These are phyloP conservation scores for Pinus tabuliformis DNA, from an alignment of 75 land plant genomes.

Conservation along the genomic window DNA sequence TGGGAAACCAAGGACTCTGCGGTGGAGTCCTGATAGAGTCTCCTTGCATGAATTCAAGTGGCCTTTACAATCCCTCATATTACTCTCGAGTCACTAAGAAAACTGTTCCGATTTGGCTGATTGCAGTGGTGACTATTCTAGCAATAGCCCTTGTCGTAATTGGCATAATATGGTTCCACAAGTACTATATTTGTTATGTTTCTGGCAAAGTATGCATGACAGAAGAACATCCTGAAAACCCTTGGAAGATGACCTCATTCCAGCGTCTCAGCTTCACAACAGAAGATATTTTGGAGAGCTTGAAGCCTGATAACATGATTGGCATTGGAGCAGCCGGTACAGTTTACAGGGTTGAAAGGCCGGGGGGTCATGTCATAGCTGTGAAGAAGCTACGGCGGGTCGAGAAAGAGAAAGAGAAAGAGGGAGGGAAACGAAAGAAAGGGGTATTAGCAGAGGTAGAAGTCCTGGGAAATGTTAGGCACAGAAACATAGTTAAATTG, in stretches of 20 bases:
- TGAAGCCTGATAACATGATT: slow-evolving; percentile 33
- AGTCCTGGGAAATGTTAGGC: slow-evolving; percentile 55
- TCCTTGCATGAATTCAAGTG: slow-evolving; percentile 9
- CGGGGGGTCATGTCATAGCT: slow-evolving; percentile 30
- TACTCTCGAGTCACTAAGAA: neutral
- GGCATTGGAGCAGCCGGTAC: slow-evolving; percentile 49
- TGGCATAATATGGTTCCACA: slow-evolving; percentile 23
- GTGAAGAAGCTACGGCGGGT: slow-evolving; percentile 56
- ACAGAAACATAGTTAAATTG: slow-evolving; percentile 60
- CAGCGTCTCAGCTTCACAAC: slow-evolving; percentile 41
- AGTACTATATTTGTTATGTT: slow-evolving; percentile 16
- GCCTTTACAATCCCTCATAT: neutral
- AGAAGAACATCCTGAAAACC: neutral
- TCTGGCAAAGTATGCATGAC: slow-evolving; percentile 11
- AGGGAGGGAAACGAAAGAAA: slow-evolving; percentile 12
- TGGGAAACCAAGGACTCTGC: slow-evolving; percentile 30
- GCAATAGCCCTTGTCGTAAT: slow-evolving; percentile 19
- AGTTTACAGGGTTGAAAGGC: slow-evolving; percentile 51
- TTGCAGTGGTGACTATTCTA: slow-evolving; percentile 13
- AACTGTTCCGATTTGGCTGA: slow-evolving; percentile 8
- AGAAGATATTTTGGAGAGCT: slow-evolving; percentile 27
- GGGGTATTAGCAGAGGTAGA: slow-evolving; percentile 44
- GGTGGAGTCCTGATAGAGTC: slow-evolving; percentile 20
- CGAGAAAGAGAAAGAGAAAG: slow-evolving; percentile 3
- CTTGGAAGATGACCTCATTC: slow-evolving; percentile 22